Conservation (phyloP, 1,139 yeast species). For the Pichia sp. region DNA sequence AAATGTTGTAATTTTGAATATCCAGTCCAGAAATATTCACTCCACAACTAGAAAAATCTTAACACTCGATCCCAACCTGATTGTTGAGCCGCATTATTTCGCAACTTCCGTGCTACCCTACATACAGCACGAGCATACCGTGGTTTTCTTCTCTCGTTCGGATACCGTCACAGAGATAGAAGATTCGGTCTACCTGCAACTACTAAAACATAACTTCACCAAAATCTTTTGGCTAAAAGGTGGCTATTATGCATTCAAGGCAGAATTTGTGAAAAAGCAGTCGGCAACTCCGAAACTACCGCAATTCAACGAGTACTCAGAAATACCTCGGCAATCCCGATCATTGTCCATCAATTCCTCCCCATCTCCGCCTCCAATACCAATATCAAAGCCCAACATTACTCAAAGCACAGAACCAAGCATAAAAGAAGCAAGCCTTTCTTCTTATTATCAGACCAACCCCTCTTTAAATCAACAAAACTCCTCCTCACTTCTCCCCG, state of each 20-base stretch:
- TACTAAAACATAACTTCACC: neutral
- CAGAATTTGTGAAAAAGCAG: neutral
- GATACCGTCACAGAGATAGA: slow-evolving; percentile 8
- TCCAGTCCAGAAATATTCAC: slow-evolving; percentile 7
- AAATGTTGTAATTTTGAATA: slow-evolving; percentile 7
- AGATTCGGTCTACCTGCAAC: neutral
- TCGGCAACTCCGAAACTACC: neutral
- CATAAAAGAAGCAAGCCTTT: neutral
- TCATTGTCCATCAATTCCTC: neutral
- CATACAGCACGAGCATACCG: slow-evolving; percentile 4
- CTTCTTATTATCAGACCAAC: neutral
- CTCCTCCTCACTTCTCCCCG: neutral
- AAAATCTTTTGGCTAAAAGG: slow-evolving; percentile 17
- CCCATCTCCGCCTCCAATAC: slow-evolving; percentile 12
- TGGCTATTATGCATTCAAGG: slow-evolving; percentile 15
- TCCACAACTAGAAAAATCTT: slow-evolving; percentile 6
- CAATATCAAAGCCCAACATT: slow-evolving; percentile 1
- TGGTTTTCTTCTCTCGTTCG: slow-evolving; percentile 16
- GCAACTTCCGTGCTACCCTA: slow-evolving; percentile 7
- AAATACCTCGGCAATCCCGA: neutral
- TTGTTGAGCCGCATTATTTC: slow-evolving; percentile 3
- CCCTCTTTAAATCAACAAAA: neutral
- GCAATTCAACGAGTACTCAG: neutral
- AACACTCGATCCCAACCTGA: slow-evolving; percentile 8
- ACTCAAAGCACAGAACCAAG: neutral